These are phyloP conservation scores for Zymoseptoria ardabiliae DNA, from an alignment of 2,329 filamentous ascomycete species.

Conservation along the genomic window DNA sequence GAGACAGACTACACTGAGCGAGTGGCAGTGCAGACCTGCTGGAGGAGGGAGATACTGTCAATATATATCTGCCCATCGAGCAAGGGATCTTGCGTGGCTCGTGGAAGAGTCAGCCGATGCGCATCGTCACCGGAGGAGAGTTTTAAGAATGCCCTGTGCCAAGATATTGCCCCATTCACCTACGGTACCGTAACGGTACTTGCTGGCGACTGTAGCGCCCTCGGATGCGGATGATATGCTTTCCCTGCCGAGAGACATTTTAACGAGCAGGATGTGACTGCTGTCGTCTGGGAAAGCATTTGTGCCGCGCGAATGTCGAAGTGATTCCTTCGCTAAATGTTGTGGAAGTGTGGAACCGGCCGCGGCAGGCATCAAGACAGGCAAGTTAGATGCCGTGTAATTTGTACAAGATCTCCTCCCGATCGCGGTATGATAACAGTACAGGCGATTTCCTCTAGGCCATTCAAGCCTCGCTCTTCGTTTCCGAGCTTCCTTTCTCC, in stretches of 20 bases:
- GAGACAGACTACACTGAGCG: slow-evolving; percentile 15
- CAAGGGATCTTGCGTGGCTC: background rate
- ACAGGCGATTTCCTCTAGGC: background rate
- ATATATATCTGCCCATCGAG: background rate
- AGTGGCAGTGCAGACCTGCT: slow-evolving; percentile 21
- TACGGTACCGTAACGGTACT: too few relatives aligned
- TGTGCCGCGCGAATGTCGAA: background rate
- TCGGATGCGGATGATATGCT: too few relatives aligned
- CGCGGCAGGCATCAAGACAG: background rate
- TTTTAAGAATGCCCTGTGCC: background rate
- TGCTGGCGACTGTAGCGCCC: too few relatives aligned
- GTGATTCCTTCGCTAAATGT: background rate
- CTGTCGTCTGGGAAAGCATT: too few relatives aligned
- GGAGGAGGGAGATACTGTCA: background rate
- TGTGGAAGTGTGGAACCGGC: background rate
- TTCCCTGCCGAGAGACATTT: too few relatives aligned
- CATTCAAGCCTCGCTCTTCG: background rate
- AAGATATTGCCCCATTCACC: background rate
- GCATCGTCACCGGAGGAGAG: background rate
- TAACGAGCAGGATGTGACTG: too few relatives aligned
- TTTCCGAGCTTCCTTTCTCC: slow-evolving; percentile 26
- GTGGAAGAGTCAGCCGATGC: background rate
- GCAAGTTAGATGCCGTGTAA: background rate
- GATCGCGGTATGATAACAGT: background rate
- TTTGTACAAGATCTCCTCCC: background rate